A percentile compares a stretch with the other conserved stretches of the same genome.
Conservation (phyloP, 1,139 yeast species). For the Candida tropicalis region DNA sequence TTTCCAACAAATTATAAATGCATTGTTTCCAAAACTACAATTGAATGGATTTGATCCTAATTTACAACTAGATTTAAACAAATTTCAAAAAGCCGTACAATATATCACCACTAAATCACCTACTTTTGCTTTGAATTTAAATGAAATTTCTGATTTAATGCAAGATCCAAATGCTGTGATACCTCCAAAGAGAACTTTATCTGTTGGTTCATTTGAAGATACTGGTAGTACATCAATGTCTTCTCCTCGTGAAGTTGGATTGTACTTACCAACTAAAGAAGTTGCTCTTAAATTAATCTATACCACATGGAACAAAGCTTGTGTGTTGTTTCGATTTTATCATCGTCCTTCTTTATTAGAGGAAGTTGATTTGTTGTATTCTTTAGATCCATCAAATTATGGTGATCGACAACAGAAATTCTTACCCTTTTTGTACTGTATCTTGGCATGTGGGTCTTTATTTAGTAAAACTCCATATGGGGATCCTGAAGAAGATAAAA, state of each 20-base stretch:
- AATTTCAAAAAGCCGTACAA: slow-evolving; percentile 28
- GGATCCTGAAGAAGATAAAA: slow-evolving; percentile 31
- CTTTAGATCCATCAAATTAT: slow-evolving; percentile 68
- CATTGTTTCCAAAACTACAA: slow-evolving; percentile 54
- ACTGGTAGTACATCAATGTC: slow-evolving; percentile 11
- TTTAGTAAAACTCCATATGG: slow-evolving; percentile 52
- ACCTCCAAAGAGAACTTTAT: slow-evolving; percentile 19
- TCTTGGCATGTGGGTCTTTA: slow-evolving; percentile 65
- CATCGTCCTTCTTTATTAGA: slow-evolving; percentile 80
- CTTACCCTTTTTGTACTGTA: slow-evolving; percentile 71
- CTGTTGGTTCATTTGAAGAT: slow-evolving; percentile 26
- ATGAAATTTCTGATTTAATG: slow-evolving; percentile 29
- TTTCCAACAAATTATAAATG: slow-evolving; percentile 36
- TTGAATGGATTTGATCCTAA: slow-evolving; percentile 38
- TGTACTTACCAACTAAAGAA: slow-evolving; percentile 75
- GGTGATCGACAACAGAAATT: slow-evolving; percentile 76
- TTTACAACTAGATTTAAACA: slow-evolving; percentile 36
- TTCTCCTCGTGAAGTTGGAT: slow-evolving; percentile 51
- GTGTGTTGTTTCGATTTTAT: slow-evolving; percentile 80
- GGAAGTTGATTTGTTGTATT: slow-evolving; percentile 50
- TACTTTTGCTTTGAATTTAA: slow-evolving; percentile 18
- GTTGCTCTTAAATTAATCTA: slow-evolving; percentile 71
- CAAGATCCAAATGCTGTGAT: slow-evolving; percentile 20
- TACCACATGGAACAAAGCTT: slow-evolving; percentile 84
- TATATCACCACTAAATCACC: slow-evolving; percentile 26